Evolutionary conservation across 225 moss, liverwort and hornwort genomes (phyloP).

Genomic region (Sphagnum tenellum): DNA sequence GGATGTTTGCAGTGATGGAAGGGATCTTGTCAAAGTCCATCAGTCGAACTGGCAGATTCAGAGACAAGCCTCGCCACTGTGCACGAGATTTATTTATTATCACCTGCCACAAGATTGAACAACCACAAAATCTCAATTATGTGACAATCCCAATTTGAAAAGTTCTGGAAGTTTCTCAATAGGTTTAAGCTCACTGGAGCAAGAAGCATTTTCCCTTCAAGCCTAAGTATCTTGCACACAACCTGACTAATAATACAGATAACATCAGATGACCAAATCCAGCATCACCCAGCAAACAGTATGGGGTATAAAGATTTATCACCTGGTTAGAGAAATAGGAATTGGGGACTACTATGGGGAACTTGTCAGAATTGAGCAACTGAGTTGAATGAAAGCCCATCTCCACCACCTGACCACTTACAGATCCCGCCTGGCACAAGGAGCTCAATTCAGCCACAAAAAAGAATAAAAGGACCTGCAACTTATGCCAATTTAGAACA

Average conservation of each 20-base stretch:
- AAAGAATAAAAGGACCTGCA: too few relatives aligned
- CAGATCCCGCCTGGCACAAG: conserved; percentile 50
- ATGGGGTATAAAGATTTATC: neutral
- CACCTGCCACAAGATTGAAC: conserved; percentile 30
- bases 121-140: too few relatives aligned
- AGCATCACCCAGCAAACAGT: too few relatives aligned
- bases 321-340: conserved; percentile 86
- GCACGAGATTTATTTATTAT: conserved; percentile 82
- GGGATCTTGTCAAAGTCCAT: conserved; percentile 67
- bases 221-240: too few relatives aligned
- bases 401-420: conserved; percentile 78
- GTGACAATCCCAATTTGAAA: too few relatives aligned
- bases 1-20: conserved; percentile 57
- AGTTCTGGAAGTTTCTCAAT: too few relatives aligned
- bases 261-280: too few relatives aligned
- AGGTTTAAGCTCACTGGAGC: too few relatives aligned
- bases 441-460: too few relatives aligned
- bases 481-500: too few relatives aligned
- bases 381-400: conserved; percentile 82
- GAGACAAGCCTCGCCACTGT: conserved; percentile 49
- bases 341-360: conserved; percentile 74
- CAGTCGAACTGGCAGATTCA: conserved; percentile 62
- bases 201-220: too few relatives aligned
- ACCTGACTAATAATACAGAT: too few relatives aligned
- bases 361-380: conserved; percentile 63